These are phyloP conservation scores for Ustilago curta DNA, from an alignment of 1,284 basidiomycete species.

Conservation along the genomic window DNA sequence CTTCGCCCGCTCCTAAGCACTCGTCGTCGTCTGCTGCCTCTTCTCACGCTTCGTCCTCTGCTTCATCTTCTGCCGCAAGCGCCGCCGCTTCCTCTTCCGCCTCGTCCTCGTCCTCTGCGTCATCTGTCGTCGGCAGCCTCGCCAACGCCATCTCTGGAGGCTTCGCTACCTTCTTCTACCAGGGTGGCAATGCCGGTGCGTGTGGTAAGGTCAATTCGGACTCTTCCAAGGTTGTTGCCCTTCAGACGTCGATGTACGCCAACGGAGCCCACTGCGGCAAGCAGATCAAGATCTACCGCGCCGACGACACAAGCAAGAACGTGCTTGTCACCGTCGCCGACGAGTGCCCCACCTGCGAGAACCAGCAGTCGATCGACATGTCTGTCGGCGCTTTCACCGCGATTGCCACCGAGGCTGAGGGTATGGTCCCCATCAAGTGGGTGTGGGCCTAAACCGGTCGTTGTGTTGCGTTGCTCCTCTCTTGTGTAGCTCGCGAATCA, in stretches of 20 bases:
- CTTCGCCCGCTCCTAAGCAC: conserved; percentile 18
- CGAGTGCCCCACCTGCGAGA: conserved; percentile 72
- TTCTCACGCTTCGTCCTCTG: conserved; percentile 13
- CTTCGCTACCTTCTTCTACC: conserved; percentile 61
- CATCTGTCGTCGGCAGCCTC: conserved; percentile 14
- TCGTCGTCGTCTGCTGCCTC: conserved; percentile 18
- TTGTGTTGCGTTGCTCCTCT: background rate
- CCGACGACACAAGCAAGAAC: conserved; percentile 70
- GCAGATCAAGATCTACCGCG: conserved; percentile 75
- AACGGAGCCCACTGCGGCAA: conserved; percentile 77
- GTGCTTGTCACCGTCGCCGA: conserved; percentile 73
- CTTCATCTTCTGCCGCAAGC: conserved; percentile 12
- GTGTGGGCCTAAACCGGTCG: conserved; percentile 31
- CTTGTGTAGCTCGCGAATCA: conserved; percentile 13
- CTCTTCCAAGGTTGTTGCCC: conserved; percentile 46
- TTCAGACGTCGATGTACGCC: conserved; percentile 55
- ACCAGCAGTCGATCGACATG: conserved; percentile 80
- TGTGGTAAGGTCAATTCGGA: conserved; percentile 65
- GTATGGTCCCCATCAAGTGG: conserved; percentile 72
- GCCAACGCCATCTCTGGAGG: conserved; percentile 42
- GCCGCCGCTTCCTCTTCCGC: conserved; percentile 13
- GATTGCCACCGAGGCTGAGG: conserved; percentile 75
- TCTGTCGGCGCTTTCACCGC: conserved; percentile 79
- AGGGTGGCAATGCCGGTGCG: conserved; percentile 63
- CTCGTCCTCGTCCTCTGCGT: conserved; percentile 17